These are phyloP conservation scores for Paracamarosporium sp. DNA, from an alignment of 2,329 filamentous ascomycete genomes.

Conservation along the genomic window DNA sequence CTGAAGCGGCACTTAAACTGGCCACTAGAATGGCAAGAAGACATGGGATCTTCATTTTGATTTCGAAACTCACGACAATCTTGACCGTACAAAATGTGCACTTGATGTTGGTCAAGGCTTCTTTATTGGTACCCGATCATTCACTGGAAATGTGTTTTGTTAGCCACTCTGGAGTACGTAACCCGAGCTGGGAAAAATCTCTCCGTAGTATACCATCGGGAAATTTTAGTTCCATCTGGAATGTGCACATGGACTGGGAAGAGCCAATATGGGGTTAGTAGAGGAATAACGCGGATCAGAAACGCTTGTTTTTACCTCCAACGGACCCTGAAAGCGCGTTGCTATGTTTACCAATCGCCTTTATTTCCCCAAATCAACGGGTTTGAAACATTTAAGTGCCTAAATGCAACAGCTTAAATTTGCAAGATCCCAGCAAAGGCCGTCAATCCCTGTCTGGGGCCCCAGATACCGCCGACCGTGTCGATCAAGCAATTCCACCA, in stretches of 20 bases:
- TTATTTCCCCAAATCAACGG: background rate
- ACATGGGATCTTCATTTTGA: background rate
- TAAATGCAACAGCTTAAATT: background rate
- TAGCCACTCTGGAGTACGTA: background rate
- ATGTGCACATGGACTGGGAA: background rate
- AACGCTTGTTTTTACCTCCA: background rate
- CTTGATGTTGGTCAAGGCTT: background rate
- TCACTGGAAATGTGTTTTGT: background rate
- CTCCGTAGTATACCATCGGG: background rate
- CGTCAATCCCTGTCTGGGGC: background rate
- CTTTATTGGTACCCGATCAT: background rate
- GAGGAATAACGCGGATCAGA: background rate
- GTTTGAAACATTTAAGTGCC: too few species aligned
- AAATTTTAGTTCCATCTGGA: background rate
- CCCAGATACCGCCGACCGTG: background rate
- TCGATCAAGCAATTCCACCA: background rate
- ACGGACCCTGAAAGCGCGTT: background rate
- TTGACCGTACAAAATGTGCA: background rate
- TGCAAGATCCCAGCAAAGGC: background rate
- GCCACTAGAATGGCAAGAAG: background rate
- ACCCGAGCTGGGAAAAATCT: background rate
- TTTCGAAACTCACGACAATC: background rate
- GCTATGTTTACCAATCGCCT: background rate
- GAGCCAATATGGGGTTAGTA: background rate
- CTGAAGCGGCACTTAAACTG: background rate